These are phyloP conservation scores for Whalleya microplaca DNA, from an alignment of 2,329 filamentous ascomycete genomes.

Conservation along the genomic window DNA sequence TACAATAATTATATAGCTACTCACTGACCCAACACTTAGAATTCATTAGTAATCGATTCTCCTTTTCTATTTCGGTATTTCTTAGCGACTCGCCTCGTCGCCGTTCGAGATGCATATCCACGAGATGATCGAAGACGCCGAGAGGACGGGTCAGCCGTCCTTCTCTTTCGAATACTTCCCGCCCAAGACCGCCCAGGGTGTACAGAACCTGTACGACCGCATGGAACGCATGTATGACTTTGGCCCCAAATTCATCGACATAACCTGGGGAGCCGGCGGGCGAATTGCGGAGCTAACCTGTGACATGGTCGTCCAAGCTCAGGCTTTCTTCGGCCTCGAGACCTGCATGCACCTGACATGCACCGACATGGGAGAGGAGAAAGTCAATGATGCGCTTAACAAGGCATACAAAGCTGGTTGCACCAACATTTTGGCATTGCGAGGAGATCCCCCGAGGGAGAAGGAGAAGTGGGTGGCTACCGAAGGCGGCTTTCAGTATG, in stretches of 20 bases:
- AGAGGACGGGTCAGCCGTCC: constrained; percentile 77
- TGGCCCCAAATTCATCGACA: constrained; percentile 94
- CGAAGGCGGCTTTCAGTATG: constrained; percentile 87
- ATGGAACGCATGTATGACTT: constrained; percentile 99
- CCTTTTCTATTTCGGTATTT: neutral
- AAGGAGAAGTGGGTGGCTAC: constrained; percentile 91
- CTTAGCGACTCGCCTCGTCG: neutral
- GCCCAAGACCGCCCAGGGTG: constrained; percentile 94
- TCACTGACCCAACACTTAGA: neutral
- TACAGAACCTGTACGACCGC: constrained; percentile 98
- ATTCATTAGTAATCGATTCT: constrained; percentile 14
- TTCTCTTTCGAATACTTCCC: constrained; percentile 99
- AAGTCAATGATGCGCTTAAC: constrained; percentile 85
- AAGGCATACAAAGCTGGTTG: constrained; percentile 93
- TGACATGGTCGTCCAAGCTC: constrained; percentile 96
- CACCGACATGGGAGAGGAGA: constrained; percentile 94
- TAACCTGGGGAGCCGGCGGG: constrained; percentile 97
- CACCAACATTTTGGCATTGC: constrained; percentile 93
- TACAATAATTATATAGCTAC: too few relatives aligned
- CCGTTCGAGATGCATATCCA: constrained; percentile 84
- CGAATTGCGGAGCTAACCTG: constrained; percentile 88
- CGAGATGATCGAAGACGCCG: constrained; percentile 83
- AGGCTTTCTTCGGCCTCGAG: constrained; percentile 93
- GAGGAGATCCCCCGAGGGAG: constrained; percentile 92
- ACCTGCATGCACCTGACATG: constrained; percentile 99